Conservation (phyloP, 208 protist species). For the Strigomonas galati region DNA sequence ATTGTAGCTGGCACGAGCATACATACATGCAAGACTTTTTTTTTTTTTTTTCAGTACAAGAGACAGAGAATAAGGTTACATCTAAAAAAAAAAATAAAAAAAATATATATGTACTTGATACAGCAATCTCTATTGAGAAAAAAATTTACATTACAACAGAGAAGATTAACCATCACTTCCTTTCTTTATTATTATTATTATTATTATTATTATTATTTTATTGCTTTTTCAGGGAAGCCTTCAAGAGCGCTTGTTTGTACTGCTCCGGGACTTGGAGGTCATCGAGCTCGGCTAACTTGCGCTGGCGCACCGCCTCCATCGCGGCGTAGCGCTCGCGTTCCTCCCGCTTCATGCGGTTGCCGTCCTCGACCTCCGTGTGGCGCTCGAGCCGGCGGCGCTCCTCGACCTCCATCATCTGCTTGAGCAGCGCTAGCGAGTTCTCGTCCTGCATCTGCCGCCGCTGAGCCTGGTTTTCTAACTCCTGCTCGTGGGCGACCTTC, state of each 20-base stretch:
- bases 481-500: constrained; percentile 73
- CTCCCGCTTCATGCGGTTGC: constrained; percentile 63
- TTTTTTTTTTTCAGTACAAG: constrained; percentile 15
- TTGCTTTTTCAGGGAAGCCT: not conserved
- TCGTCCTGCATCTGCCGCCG: constrained; percentile 66
- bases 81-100: constrained; percentile 15
- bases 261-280: constrained; percentile 73
- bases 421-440: constrained; percentile 78
- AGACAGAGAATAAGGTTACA: constrained; percentile 10
- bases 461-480: constrained; percentile 52
- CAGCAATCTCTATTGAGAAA: constrained; percentile 9
- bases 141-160: constrained; percentile 16
- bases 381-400: constrained; percentile 80
- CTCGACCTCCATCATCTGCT: constrained; percentile 91
- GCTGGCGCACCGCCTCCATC: constrained; percentile 82
- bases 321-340: constrained; percentile 74
- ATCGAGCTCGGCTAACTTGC: constrained; percentile 78
- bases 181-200: no score
- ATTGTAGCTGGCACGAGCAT: not conserved
- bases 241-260: constrained; percentile 61
- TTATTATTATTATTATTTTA: constrained; percentile 2
- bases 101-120: constrained; percentile 11
- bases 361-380: constrained; percentile 91
- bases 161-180: not conserved
- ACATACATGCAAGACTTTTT: not conserved